Conservation (phyloP, 2,329 filamentous ascomycete species). For the Tolypocladium tundrense region DNA sequence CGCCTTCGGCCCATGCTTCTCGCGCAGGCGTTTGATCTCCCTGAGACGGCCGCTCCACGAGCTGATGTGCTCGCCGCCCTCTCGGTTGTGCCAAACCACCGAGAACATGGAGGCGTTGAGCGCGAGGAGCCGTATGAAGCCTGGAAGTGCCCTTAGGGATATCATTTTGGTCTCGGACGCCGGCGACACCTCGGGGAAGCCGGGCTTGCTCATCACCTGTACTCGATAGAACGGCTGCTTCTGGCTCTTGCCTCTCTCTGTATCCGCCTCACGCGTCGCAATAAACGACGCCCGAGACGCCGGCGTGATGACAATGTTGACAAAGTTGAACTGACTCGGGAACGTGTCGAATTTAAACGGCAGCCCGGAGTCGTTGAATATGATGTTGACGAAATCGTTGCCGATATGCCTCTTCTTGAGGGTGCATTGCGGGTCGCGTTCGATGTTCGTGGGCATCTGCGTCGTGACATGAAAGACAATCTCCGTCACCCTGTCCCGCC, state of each 20-base stretch:
- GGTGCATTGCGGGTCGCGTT: slow-evolving; percentile 64
- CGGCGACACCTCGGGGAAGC: slow-evolving; percentile 85
- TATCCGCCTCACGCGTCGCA: slow-evolving; percentile 41
- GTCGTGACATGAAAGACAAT: slow-evolving; percentile 94
- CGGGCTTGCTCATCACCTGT: slow-evolving; percentile 76
- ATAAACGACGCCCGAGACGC: slow-evolving; percentile 71
- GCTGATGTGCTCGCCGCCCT: slow-evolving; percentile 73
- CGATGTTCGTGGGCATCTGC: slow-evolving; percentile 86
- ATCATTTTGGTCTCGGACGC: slow-evolving; percentile 85
- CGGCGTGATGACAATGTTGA: slow-evolving; percentile 92
- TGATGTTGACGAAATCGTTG: slow-evolving; percentile 96
- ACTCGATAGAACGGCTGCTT: slow-evolving; percentile 68
- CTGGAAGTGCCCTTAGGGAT: slow-evolving; percentile 68
- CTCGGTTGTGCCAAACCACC: slow-evolving; percentile 72
- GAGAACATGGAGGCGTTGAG: slow-evolving; percentile 92
- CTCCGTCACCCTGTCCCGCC: slow-evolving; percentile 90
- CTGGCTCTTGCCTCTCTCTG: slow-evolving; percentile 23
- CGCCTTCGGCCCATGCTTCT: slow-evolving; percentile 46
- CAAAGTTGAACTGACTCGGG: slow-evolving; percentile 89
- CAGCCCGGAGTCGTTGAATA: slow-evolving; percentile 93
- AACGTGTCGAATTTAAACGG: slow-evolving; percentile 88
- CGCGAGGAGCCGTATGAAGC: slow-evolving; percentile 78
- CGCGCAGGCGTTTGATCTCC: slow-evolving; percentile 73
- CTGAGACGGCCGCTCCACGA: slow-evolving; percentile 82
- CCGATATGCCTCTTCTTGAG: slow-evolving; percentile 92